Evolutionary conservation across 2,329 filamentous ascomycete genomes (phyloP), one percentile per base, ranked within the genome.

Genomic region (Exophiala mesophila): DNA sequence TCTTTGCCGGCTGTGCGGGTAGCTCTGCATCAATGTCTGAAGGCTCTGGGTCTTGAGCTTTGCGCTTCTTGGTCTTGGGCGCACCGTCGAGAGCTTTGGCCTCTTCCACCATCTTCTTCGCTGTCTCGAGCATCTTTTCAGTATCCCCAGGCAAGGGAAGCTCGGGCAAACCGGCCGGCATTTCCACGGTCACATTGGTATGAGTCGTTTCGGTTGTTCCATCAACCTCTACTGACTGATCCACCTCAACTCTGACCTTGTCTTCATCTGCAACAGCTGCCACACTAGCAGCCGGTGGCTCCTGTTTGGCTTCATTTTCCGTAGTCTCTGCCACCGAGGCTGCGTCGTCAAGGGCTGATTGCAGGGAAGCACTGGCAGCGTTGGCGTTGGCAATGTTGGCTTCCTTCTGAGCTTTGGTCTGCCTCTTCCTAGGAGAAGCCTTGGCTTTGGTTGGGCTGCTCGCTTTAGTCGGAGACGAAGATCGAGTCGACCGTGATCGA

Each of bases 101-200:
- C 52, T 80, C 80, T 49, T 84, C 77, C 4, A 96, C 89, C 86
- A 96, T 95, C 54, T 82, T 78, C 67, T 83, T 88, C 21, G 92
- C 92, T 57, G 87, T 81, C 19, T 82, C 82, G 45, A 97, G 83
- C 83, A 96, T 88, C 41, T 82, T 77, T 44, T 84, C 76, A 1
- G 88, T 82, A 56, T 92, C 85, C 51, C 88, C 84, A 0, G 86
- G 80, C 9, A 81, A 77, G 0, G 85, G 82, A 6, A 88, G 73
- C 47, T 86, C 78, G 1, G 78, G 71, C 33, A 74, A 70, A 39
- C 75, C 77, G 7, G 78, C 73, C 3, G 88, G 85, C 59, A 92
- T 73, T 52, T 92, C 84, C 8, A 92, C 72, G 49, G 83, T 83
- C 36, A 90, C 80, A 34, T 81, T 80, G 5, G 83, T 89, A 53